Conservation (phyloP, 2,329 filamentous ascomycete species). For the Nemania bipapillata region DNA sequence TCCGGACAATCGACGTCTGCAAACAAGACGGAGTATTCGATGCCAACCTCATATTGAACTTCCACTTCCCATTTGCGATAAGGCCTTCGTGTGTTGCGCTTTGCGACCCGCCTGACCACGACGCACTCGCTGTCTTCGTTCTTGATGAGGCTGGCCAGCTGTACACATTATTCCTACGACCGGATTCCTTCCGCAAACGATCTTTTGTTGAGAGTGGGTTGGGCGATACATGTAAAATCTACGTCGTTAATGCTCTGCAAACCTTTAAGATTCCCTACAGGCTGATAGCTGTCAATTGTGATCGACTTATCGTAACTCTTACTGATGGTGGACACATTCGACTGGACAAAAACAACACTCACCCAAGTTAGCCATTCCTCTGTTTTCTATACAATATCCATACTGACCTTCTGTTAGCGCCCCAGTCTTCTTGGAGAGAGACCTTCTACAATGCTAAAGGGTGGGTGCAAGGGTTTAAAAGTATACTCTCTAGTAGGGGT, state of each 20-base stretch:
- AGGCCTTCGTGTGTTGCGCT: constrained; percentile 82
- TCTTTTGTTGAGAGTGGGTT: constrained; percentile 76
- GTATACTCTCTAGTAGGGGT: constrained; percentile 69
- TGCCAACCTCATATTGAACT: constrained; percentile 77
- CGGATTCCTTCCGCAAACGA: constrained; percentile 80
- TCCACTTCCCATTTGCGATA: constrained; percentile 79
- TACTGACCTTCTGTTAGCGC: constrained; percentile 47
- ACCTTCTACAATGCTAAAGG: constrained; percentile 78
- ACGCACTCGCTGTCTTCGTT: constrained; percentile 69
- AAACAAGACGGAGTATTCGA: constrained; percentile 73
- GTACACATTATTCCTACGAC: constrained; percentile 83
- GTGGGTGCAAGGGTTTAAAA: constrained; percentile 74
- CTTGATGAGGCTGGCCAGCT: constrained; percentile 79
- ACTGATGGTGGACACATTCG: constrained; percentile 80
- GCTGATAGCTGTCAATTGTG: constrained; percentile 76
- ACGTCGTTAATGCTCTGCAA: constrained; percentile 73
- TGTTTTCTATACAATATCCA: background rate
- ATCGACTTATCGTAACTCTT: constrained; percentile 82
- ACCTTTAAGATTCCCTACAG: constrained; percentile 82
- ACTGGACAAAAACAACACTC: constrained; percentile 68
- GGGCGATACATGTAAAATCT: constrained; percentile 80
- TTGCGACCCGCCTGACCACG: constrained; percentile 77
- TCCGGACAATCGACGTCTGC: constrained; percentile 83
- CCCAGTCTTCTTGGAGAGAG: constrained; percentile 70
- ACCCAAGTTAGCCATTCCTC: constrained; percentile 57